Base-by-base conservation (phyloP, 176 grass and related monocot species). In the Oryza nivara region DNA sequence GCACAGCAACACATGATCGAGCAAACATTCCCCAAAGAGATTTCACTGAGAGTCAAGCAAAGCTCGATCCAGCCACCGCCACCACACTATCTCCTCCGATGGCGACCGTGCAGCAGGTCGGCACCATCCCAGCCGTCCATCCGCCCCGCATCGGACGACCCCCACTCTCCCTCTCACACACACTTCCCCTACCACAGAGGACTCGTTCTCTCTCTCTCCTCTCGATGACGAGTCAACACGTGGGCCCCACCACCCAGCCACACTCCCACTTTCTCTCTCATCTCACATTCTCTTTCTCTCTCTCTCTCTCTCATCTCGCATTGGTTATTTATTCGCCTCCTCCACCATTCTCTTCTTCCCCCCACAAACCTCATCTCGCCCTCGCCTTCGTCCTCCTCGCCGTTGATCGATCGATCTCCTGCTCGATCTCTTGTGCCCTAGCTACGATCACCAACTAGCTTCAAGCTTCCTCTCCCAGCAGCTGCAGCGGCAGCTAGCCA, bases 81-180 rank as follows among this genome's bases (percentile, higher is more conserved):
- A 26, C 74, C 41, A 79, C 88, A 47, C 40, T 34, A 83, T 75
- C 84, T 64, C 9, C 49, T 16, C 28, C 30, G 84, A 87, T 9
- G 41, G 64, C 71, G 89, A 87, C 85, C 13, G 1, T 17, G 30
- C 81, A 43, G 17, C 81, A 87, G 70, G 89, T 91, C 81, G 89
- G 89, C 89, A 89, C 88, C 70, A 91, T 91, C 89, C 4, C 81
- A 15, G 76, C 85, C 89, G 81, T 91, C 71, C 81, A 65, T 2
- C 52, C 69, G 3, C 11, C 5, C 65, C 65, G 22, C 15, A 28
- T 65, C 15, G 71, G 72, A 76, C 72, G 56, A 41, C 76, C 82
- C 11, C 1, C 11, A 17, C 19, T 3, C 54, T 9, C 36, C 5
- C 36, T 38, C 36, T 6, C 36, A 38, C 56, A 60, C 7, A 22